Base-by-base conservation (phyloP, 2,329 filamentous ascomycete species). In the Trichoderma hamatum region DNA sequence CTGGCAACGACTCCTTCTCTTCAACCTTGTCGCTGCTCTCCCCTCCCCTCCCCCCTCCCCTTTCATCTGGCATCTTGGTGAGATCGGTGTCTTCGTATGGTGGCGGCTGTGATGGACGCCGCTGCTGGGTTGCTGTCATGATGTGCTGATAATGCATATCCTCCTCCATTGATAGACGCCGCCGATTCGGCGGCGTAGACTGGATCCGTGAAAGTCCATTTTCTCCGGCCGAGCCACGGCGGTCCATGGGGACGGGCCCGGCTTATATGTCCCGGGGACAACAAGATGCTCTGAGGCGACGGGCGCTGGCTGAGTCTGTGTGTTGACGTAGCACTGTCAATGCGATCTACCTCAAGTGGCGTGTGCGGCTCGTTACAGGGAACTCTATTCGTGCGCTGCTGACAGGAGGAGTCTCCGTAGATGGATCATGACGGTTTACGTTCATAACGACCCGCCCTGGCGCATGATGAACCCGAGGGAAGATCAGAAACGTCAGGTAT, bases 161-260 rank as follows among this genome's bases (percentile, higher is more conserved):
- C 78, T 86, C 84, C 76, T 86, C 85, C 79, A 86, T 84, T 61
- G 85, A 86, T 74, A 85, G 81, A 73, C 82, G 81, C 77, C 80
- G 81, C 75, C 81, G 79, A 69, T 78, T 76, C 71, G 77, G 79
- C 79, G 80, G 75, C 75, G 78, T 66, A 73, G 75, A 61, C 71
- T 70, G 68, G 70, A 72, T 67, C 70, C 72, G 72, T 71, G 76
- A 74, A 72, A 73, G 76, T 78, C 75, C 78, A 78, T 80, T 73
- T 71, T 78, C 75, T 72, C 74, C 74, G 72, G 71, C 74, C 72
- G 72, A 71, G 65, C 71, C 73, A 70, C 74, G 72, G 70, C 72
- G 74, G 73, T 80, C 78, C 79, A 81, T 81, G 76, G 75, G 73
- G 71, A 70, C 70, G 60, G 72, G 65, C 63, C 67, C 63, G 66